Conservation (phyloP, 129 eudicot species). For the Erigeron canadensis region DNA sequence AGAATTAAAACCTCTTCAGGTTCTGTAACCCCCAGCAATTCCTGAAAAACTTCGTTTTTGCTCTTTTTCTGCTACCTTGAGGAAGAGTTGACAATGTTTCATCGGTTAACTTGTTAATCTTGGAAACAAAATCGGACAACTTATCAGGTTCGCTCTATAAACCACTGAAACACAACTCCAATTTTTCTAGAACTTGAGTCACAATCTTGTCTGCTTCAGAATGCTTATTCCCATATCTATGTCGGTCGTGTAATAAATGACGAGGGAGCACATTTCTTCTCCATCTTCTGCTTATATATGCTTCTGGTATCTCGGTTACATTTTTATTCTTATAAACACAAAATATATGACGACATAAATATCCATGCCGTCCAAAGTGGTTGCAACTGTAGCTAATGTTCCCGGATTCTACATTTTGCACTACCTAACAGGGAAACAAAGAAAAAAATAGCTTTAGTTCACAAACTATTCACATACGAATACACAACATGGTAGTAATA, state of each 20-base stretch:
- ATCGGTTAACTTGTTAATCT: not conserved
- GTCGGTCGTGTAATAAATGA: not conserved
- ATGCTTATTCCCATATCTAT: not conserved
- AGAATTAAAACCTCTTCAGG: not conserved
- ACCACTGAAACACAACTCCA: not conserved
- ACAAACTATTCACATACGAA: too few relatives aligned
- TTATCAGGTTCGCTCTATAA: not conserved
- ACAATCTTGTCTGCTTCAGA: not conserved
- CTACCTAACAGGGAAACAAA: not conserved
- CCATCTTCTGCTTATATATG: not conserved
- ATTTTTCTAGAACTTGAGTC: not conserved
- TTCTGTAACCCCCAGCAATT: not conserved
- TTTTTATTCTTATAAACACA: not conserved
- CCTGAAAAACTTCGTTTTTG: not conserved
- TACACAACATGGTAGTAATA: too few relatives aligned
- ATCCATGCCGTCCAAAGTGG: not conserved
- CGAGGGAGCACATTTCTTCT: not conserved
- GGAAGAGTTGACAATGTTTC: not conserved
- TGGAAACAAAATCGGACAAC: not conserved
- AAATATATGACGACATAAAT: not conserved
- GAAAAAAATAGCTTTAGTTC: not conserved
- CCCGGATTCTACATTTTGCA: not conserved
- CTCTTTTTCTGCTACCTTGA: too few relatives aligned
- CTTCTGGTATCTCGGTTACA: not conserved
- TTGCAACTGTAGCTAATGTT: not conserved